Evolutionary conservation across 331 rosid genomes (phyloP).

Genomic region (Malus hybrid): DNA sequence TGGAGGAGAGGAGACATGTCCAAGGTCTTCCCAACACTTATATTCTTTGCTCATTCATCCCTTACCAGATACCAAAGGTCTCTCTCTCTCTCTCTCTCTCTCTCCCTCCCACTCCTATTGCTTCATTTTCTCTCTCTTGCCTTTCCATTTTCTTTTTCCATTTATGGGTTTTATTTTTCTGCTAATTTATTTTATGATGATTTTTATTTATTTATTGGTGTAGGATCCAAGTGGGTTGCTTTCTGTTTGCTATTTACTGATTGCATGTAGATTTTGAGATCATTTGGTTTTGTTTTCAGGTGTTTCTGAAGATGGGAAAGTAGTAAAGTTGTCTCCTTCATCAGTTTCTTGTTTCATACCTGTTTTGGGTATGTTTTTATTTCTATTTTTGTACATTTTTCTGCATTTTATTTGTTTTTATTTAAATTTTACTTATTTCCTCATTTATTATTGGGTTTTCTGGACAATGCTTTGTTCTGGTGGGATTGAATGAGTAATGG

Average conservation of each 20-base stretch:
- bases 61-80: conserved; percentile 56
- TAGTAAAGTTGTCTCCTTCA: conserved; percentile 3
- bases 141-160: not conserved
- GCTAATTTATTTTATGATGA: not conserved
- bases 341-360: conserved; percentile 6
- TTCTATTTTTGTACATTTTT: conserved; percentile 2
- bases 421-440: not conserved
- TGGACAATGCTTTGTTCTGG: too few relatives aligned
- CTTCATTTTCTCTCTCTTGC: not conserved
- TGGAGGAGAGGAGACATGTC: conserved; percentile 64
- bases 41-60: conserved; percentile 34
- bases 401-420: not conserved
- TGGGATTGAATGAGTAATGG: too few relatives aligned
- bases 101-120: conserved; percentile 7
- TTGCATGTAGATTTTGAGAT: conserved; percentile 59
- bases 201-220: conserved; percentile 13
- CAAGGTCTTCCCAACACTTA: conserved; percentile 49
- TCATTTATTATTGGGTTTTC: not conserved
- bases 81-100: conserved; percentile 6
- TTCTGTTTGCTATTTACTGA: conserved; percentile 18
- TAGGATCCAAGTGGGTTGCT: conserved; percentile 26
- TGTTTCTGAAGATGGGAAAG: conserved; percentile 21
- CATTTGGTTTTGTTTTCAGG: conserved; percentile 14
- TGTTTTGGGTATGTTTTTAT: conserved; percentile 14
- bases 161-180: not conserved